Conservation (phyloP, 78 protist genomes). For the Salpingoeca rosetta region DNA sequence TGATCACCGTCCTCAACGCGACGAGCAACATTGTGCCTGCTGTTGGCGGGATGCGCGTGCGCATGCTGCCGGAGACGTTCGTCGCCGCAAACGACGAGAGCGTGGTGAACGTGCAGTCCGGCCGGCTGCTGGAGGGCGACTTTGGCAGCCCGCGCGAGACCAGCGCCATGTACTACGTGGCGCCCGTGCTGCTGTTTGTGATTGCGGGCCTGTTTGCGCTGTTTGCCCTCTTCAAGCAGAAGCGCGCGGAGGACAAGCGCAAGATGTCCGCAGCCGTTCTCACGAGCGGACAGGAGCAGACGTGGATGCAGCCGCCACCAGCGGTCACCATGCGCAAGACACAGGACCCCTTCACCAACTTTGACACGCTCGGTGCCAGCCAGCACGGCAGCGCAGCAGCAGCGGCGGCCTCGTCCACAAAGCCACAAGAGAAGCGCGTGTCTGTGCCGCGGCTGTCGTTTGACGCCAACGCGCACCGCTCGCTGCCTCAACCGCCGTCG, state of each 20-base stretch:
- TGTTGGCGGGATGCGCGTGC: background rate
- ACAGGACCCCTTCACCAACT: background rate
- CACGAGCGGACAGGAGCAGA: background rate
- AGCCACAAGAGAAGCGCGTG: no score
- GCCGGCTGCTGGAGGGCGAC: background rate
- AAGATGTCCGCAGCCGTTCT: background rate
- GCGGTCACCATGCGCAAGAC: background rate
- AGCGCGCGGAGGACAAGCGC: background rate
- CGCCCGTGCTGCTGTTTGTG: background rate
- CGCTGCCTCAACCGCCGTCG: no score
- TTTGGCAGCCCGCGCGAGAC: background rate
- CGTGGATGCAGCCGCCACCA: background rate
- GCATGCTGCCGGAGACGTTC: background rate
- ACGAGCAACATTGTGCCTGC: background rate
- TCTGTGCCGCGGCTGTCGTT: no score
- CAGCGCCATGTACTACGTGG: background rate
- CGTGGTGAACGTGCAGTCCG: background rate
- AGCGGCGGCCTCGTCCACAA: no score
- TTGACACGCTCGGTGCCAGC: background rate
- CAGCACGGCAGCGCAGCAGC: no score
- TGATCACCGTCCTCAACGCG: background rate
- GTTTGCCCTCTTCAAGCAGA: background rate
- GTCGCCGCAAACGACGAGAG: background rate
- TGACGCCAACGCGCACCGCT: no score
- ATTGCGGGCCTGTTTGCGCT: background rate